Percentiles rank a stretch among this genome's conserved stretches.
These are phyloP conservation scores for Teunomyces tritomae DNA, from an alignment of 805 yeast genomes.

Conservation along the genomic window DNA sequence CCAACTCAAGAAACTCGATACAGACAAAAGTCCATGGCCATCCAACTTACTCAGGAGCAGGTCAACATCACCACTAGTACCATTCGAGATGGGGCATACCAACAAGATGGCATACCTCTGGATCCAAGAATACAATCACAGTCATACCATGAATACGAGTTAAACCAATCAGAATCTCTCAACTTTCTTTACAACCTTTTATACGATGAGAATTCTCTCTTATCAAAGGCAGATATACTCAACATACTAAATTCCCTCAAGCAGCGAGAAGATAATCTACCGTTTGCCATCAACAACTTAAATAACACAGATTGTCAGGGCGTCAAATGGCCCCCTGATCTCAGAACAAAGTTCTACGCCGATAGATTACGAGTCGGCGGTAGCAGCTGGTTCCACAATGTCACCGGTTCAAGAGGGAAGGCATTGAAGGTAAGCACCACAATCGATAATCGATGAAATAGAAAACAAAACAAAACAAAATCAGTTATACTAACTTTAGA, in stretches of 20 bases:
- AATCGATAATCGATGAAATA: not conserved
- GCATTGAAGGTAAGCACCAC: conserved; percentile 33
- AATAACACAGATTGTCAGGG: conserved; percentile 33
- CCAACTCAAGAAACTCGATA: not conserved
- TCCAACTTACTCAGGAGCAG: conserved; percentile 11
- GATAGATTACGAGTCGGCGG: conserved; percentile 36
- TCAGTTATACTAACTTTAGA: conserved; percentile 4
- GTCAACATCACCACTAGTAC: conserved; percentile 8
- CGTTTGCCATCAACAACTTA: conserved; percentile 18
- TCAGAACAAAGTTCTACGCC: conserved; percentile 27
- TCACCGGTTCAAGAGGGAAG: conserved; percentile 30
- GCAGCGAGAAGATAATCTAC: conserved; percentile 32
- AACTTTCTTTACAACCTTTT: conserved; percentile 39
- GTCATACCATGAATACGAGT: conserved; percentile 19
- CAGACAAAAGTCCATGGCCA: conserved; percentile 5
- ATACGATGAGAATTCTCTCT: conserved; percentile 32
- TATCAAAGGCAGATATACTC: conserved; percentile 36
- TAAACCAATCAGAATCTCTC: conserved; percentile 40
- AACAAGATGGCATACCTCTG: conserved; percentile 1
- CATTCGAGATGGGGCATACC: conserved; percentile 4
- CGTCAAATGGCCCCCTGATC: conserved; percentile 32
- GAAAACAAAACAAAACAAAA: too few relatives aligned
- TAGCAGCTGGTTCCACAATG: conserved; percentile 38
- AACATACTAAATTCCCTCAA: conserved; percentile 34
- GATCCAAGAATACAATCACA: not conserved